phyloP scores from a whole-genome alignment of 371 early-diverging fungal genomes.

The Agmasoma carcini region DNA sequence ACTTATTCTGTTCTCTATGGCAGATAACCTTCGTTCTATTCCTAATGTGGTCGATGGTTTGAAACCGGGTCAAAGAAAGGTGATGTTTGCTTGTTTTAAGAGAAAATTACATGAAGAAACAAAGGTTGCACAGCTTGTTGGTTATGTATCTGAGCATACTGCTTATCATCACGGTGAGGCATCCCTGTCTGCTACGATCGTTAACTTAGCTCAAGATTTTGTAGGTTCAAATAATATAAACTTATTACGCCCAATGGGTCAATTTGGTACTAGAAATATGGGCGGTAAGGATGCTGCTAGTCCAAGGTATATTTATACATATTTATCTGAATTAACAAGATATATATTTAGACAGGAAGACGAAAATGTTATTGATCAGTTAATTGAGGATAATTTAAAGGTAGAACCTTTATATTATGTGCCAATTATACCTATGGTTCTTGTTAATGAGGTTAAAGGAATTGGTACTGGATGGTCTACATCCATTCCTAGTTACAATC shows the following conservation, averaged over 20 bases:
- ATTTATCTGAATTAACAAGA: slow-evolving; percentile 63
- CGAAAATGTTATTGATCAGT: slow-evolving; percentile 68
- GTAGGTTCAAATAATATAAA: slow-evolving; percentile 88
- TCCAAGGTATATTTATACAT: slow-evolving; percentile 88
- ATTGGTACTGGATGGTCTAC: slow-evolving; percentile 83
- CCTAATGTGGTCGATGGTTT: slow-evolving; percentile 92
- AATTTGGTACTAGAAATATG: slow-evolving; percentile 80
- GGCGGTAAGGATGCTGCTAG: slow-evolving; percentile 95
- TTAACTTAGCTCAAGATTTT: slow-evolving; percentile 87
- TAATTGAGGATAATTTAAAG: slow-evolving; percentile 75
- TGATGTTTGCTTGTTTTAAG: slow-evolving; percentile 77
- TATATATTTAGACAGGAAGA: slow-evolving; percentile 69
- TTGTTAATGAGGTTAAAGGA: slow-evolving; percentile 90
- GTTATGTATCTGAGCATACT: slow-evolving; percentile 76
- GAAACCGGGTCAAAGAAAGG: slow-evolving; percentile 95
- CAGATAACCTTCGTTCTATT: slow-evolving; percentile 88
- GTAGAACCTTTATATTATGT: slow-evolving; percentile 94
- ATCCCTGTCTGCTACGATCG: slow-evolving; percentile 71
- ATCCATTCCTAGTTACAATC: slow-evolving; percentile 65
- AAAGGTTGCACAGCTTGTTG: slow-evolving; percentile 84
- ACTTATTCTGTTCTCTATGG: slow-evolving; percentile 84
- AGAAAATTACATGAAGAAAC: slow-evolving; percentile 67
- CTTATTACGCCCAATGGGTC: slow-evolving; percentile 73
- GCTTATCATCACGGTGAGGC: slow-evolving; percentile 95
- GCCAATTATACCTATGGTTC: slow-evolving; percentile 84